Conservation (phyloP, 2,329 filamentous ascomycete species). For the Calonectria pauciramosa region DNA sequence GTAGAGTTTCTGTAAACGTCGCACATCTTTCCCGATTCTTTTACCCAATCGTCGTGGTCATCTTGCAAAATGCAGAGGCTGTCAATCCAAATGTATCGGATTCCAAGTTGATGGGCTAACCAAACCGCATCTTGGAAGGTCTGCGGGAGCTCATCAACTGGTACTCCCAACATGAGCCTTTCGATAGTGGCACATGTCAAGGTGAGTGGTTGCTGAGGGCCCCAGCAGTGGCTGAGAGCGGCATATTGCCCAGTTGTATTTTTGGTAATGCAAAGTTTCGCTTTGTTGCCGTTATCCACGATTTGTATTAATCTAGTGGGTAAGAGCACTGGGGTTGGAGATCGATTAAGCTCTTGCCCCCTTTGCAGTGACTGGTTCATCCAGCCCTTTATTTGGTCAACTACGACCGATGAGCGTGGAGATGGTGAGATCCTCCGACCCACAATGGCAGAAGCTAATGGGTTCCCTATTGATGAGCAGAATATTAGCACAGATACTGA, state of each 20-base stretch:
- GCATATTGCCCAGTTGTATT: neutral
- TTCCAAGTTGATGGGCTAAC: neutral
- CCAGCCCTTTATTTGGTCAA: neutral
- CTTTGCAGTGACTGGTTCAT: neutral
- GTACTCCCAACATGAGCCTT: neutral
- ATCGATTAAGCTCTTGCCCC: too few species aligned
- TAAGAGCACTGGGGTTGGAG: neutral
- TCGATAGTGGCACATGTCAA: neutral
- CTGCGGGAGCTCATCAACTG: neutral
- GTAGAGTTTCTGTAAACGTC: neutral
- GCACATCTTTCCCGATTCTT: neutral
- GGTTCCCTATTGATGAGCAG: neutral
- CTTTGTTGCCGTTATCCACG: neutral
- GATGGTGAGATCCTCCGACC: neutral
- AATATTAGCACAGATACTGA: neutral
- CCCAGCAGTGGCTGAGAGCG: neutral
- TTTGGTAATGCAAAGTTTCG: neutral
- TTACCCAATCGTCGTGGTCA: neutral
- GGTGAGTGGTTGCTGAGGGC: neutral
- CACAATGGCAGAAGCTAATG: neutral
- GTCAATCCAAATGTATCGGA: neutral
- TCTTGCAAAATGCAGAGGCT: neutral
- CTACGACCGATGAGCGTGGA: neutral
- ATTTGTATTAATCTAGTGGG: neutral
- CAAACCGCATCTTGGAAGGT: neutral